Evolutionary conservation across 2,329 filamentous ascomycete genomes (phyloP).

Genomic region (Nemania bipapillata): DNA sequence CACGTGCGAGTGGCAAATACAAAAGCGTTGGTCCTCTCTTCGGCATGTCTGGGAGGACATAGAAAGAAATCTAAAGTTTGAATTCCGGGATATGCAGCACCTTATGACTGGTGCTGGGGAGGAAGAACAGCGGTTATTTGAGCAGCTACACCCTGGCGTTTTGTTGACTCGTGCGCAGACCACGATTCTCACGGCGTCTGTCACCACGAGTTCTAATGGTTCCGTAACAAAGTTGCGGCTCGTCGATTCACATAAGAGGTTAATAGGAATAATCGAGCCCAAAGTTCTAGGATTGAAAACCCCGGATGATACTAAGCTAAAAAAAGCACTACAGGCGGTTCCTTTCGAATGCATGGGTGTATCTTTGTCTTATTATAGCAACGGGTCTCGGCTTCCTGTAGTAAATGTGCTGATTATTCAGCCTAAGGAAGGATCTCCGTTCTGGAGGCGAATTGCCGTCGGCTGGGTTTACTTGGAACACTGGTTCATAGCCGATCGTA

Average conservation of each 20-base stretch:
- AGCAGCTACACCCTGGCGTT: slow-evolving; percentile 5
- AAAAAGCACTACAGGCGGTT: background rate
- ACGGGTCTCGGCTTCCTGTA: background rate
- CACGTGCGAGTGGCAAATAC: slow-evolving; percentile 2
- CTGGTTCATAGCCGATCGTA: slow-evolving; percentile 3
- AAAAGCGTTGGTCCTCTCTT: slow-evolving; percentile 15
- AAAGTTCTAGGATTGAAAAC: background rate
- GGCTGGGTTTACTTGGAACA: slow-evolving; percentile 7
- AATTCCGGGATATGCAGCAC: slow-evolving; percentile 6
- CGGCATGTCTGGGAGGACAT: slow-evolving; percentile 15
- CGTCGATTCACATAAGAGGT: no score
- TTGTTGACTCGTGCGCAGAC: slow-evolving; percentile 25
- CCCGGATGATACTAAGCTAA: background rate
- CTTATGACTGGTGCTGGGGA: background rate
- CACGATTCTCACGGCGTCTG: background rate
- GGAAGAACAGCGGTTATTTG: background rate
- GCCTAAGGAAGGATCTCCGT: slow-evolving; percentile 7
- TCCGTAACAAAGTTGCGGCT: no score
- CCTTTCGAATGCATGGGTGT: slow-evolving; percentile 1
- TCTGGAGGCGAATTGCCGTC: slow-evolving; percentile 1
- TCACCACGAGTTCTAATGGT: no score
- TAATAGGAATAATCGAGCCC: background rate
- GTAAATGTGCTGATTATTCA: slow-evolving; percentile 20
- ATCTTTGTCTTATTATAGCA: background rate
- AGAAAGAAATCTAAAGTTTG: background rate